phyloP scores from a whole-genome alignment of 371 early-diverging fungal genomes.

The Apophysomyces sp. region DNA sequence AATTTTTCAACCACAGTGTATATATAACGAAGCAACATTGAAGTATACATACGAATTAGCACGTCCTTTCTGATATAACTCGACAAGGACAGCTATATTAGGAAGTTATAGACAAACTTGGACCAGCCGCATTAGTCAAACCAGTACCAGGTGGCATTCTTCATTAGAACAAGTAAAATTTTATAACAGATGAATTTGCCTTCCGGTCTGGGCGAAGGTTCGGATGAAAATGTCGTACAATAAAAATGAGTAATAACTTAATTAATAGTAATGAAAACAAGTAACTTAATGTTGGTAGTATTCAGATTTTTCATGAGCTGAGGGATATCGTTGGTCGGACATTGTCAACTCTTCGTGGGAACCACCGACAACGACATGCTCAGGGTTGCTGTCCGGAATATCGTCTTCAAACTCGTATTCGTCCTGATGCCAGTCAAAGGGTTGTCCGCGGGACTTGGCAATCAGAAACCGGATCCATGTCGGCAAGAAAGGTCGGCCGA shows the following conservation, averaged over 20 bases:
- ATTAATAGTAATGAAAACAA: too few relatives aligned
- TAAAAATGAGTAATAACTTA: not conserved
- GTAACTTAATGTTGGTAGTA: not conserved
- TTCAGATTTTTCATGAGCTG: not conserved
- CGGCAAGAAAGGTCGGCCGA: constrained; percentile 34
- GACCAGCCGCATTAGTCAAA: too few relatives aligned
- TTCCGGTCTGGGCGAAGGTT: too few relatives aligned
- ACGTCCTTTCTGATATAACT: too few relatives aligned
- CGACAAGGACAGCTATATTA: too few relatives aligned
- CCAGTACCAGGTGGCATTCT: too few relatives aligned
- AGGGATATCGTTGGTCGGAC: not conserved
- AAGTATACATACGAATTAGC: too few relatives aligned
- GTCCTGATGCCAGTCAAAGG: constrained; percentile 33
- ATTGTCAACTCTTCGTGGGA: not conserved
- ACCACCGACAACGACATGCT: not conserved
- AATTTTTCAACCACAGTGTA: too few relatives aligned
- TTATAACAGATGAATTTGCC: too few relatives aligned
- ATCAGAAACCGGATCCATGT: constrained; percentile 36
- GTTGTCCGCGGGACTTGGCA: constrained; percentile 27
- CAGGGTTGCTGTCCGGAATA: not conserved
- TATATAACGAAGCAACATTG: too few relatives aligned
- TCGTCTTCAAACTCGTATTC: constrained; percentile 29
- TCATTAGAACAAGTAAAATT: too few relatives aligned
- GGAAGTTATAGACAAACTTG: too few relatives aligned
- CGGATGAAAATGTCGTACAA: not conserved